Conservation (phyloP, 257 asterid species). For the Jaltomata sinuosa region DNA sequence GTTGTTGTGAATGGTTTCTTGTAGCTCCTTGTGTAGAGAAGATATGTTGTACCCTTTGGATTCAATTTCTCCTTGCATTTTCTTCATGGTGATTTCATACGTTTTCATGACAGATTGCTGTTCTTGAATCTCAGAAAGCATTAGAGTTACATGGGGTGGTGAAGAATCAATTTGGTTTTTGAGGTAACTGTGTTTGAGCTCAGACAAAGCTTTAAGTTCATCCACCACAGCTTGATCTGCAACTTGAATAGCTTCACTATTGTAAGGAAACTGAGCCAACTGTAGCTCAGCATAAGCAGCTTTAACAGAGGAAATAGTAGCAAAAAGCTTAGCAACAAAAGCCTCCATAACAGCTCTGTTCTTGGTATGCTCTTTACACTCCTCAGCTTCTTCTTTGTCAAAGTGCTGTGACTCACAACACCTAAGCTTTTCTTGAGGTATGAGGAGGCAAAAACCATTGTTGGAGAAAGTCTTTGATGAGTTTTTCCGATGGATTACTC, state of each 20-base stretch:
- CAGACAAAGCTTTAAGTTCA: slow-evolving; percentile 68
- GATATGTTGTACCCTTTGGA: slow-evolving; percentile 24
- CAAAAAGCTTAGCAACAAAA: slow-evolving; percentile 83
- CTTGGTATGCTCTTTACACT: slow-evolving; percentile 35
- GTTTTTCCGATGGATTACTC: slow-evolving; percentile 39
- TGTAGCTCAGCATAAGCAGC: slow-evolving; percentile 97
- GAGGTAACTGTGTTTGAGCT: slow-evolving; percentile 54
- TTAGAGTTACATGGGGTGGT: slow-evolving; percentile 80
- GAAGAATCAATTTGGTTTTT: slow-evolving; percentile 70
- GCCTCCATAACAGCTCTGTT: slow-evolving; percentile 78
- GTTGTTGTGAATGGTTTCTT: slow-evolving; percentile 24
- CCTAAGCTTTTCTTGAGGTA: slow-evolving; percentile 76
- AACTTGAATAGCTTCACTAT: slow-evolving; percentile 50
- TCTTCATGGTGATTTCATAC: slow-evolving; percentile 89
- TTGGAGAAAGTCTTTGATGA: slow-evolving; percentile 27
- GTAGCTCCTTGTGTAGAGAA: slow-evolving; percentile 17
- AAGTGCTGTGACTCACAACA: slow-evolving; percentile 73
- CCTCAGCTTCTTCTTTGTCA: slow-evolving; percentile 41
- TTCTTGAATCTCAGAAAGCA: slow-evolving; percentile 93
- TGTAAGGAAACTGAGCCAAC: slow-evolving; percentile 93
- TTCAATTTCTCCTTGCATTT: slow-evolving; percentile 75
- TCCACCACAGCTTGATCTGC: slow-evolving; percentile 91
- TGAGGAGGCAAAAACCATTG: slow-evolving; percentile 55
- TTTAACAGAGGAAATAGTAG: slow-evolving; percentile 67
- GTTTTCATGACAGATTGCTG: slow-evolving; percentile 94